These are phyloP conservation scores for Penicillium sp. DNA, from an alignment of 2,329 filamentous ascomycete species.

Conservation along the genomic window DNA sequence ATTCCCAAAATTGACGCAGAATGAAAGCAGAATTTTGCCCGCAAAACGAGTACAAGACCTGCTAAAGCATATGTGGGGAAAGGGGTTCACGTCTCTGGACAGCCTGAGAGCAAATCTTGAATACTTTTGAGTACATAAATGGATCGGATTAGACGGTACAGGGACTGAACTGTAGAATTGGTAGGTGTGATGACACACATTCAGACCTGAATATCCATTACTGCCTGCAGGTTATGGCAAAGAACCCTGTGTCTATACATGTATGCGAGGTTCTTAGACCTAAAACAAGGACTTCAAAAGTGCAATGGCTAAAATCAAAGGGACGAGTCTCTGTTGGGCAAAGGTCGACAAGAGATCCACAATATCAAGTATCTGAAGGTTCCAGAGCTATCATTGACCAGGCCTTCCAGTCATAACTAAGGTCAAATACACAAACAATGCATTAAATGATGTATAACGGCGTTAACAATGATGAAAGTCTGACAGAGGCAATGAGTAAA, in stretches of 20 bases:
- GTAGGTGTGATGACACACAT: too few relatives aligned
- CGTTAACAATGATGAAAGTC: slow-evolving; percentile 9
- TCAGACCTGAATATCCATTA: neutral
- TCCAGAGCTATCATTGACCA: neutral
- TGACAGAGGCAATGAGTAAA: slow-evolving; percentile 6
- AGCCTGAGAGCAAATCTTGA: too few relatives aligned
- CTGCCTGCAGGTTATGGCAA: neutral
- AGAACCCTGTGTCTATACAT: neutral
- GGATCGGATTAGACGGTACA: too few relatives aligned
- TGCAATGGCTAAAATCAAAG: neutral
- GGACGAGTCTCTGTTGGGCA: neutral
- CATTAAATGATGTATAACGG: slow-evolving; percentile 19
- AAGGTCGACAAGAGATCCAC: neutral
- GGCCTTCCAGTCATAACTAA: neutral
- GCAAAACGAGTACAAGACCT: too few relatives aligned
- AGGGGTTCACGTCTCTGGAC: too few relatives aligned
- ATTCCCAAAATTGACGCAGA: too few relatives aligned
- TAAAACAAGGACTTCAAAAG: neutral
- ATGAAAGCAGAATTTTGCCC: too few relatives aligned
- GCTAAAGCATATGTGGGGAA: too few relatives aligned
- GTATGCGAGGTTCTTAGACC: neutral
- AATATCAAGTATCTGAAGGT: neutral
- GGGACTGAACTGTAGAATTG: too few relatives aligned
- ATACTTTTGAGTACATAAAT: too few relatives aligned
- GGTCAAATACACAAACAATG: slow-evolving; percentile 8